These are phyloP conservation scores for Naumovozyma dairenensis DNA, from an alignment of 805 yeast genomes.

Conservation along the genomic window DNA sequence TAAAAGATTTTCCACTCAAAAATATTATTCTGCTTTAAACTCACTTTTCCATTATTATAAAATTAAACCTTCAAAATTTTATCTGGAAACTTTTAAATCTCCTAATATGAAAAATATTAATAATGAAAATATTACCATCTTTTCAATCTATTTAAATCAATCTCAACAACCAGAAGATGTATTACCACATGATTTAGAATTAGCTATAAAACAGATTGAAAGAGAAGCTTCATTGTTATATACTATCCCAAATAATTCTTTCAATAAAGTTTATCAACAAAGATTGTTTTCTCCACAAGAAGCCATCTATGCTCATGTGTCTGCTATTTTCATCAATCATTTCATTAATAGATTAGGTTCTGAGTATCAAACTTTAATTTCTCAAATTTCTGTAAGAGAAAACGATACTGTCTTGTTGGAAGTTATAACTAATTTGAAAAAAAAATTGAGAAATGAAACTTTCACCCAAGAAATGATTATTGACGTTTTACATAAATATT, in stretches of 20 bases:
- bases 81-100: constrained; percentile 80
- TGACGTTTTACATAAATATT: constrained; percentile 62
- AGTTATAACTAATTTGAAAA: constrained; percentile 68
- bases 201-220: constrained; percentile 78
- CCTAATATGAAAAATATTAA: constrained; percentile 30
- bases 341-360: constrained; percentile 90
- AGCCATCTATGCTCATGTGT: constrained; percentile 88
- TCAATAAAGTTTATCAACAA: constrained; percentile 59
- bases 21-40: constrained; percentile 77
- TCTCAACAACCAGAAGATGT: constrained; percentile 36
- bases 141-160: constrained; percentile 76
- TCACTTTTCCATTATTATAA: constrained; percentile 85
- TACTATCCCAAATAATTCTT: constrained; percentile 81
- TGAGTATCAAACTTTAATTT: constrained; percentile 64
- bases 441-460: constrained; percentile 86
- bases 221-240: constrained; percentile 90
- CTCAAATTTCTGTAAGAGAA: constrained; percentile 51
- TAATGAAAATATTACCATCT: constrained; percentile 74
- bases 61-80: constrained; percentile 74
- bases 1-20: constrained; percentile 73
- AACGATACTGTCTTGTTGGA: constrained; percentile 57
- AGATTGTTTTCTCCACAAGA: constrained; percentile 88
- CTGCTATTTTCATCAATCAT: constrained; percentile 85
- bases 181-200: constrained; percentile 34
- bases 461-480: constrained; percentile 77